Evolutionary conservation across 2,329 filamentous ascomycete genomes (phyloP).

Genomic region (Chaetomiaceae sp.): DNA sequence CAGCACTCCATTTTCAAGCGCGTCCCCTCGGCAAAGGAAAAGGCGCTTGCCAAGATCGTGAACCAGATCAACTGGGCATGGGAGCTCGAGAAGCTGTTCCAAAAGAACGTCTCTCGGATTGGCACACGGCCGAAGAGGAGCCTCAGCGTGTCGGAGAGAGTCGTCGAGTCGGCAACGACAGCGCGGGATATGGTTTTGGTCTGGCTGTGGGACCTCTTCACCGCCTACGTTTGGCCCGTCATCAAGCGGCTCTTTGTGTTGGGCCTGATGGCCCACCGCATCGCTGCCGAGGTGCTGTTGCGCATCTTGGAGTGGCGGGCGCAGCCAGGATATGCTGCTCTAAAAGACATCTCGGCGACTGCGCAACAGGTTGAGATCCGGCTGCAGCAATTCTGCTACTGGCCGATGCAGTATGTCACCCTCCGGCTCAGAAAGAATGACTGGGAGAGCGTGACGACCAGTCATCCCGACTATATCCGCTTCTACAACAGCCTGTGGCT

Average conservation of each 20-base stretch:
- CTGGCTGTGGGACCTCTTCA: slow-evolving; percentile 65
- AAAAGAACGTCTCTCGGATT: slow-evolving; percentile 84
- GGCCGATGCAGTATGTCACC: slow-evolving; percentile 94
- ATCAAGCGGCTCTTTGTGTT: slow-evolving; percentile 70
- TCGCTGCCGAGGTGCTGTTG: slow-evolving; percentile 74
- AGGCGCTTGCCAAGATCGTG: slow-evolving; percentile 72
- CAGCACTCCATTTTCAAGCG: slow-evolving; percentile 80
- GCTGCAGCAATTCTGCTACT: slow-evolving; percentile 96
- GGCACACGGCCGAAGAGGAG: slow-evolving; percentile 75
- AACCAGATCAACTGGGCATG: slow-evolving; percentile 95
- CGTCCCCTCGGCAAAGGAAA: slow-evolving; percentile 74
- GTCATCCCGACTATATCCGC: slow-evolving; percentile 94
- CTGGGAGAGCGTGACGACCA: slow-evolving; percentile 93
- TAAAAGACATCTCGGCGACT: slow-evolving; percentile 94
- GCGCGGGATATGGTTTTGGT: slow-evolving; percentile 70
- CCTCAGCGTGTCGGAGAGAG: slow-evolving; percentile 87
- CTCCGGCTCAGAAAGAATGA: slow-evolving; percentile 83
- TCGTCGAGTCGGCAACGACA: slow-evolving; percentile 88
- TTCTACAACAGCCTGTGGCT: slow-evolving; percentile 99
- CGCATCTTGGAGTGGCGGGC: slow-evolving; percentile 78
- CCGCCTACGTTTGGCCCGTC: slow-evolving; percentile 72
- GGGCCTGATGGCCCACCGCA: slow-evolving; percentile 71
- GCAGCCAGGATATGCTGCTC: slow-evolving; percentile 70
- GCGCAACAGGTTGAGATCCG: slow-evolving; percentile 97
- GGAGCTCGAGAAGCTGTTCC: slow-evolving; percentile 79